phyloP scores from a whole-genome alignment of 495 filamentous ascomycete genomes.

The Daldinia decipiens region DNA sequence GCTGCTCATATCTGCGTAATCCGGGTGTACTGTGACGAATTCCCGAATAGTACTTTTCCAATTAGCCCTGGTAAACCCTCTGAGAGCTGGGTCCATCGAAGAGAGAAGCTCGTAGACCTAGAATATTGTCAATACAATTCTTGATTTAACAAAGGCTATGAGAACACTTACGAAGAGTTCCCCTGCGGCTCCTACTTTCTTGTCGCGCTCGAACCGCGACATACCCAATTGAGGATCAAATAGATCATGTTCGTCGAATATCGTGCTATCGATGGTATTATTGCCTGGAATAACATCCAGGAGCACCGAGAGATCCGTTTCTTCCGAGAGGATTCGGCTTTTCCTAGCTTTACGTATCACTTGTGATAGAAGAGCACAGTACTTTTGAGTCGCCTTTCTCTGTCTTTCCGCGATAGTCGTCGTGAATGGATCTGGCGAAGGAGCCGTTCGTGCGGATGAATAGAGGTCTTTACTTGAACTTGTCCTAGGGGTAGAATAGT shows the following conservation, averaged over 20 bases:
- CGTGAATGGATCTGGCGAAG: background rate
- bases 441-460: background rate
- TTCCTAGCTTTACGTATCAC: slow-evolving; percentile 45
- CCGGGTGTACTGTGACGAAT: slow-evolving; percentile 48
- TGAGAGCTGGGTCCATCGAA: slow-evolving; percentile 30
- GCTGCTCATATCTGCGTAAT: slow-evolving; percentile 50
- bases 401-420: background rate
- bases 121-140: slow-evolving; percentile 1
- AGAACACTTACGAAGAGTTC: slow-evolving; percentile 56
- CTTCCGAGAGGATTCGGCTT: slow-evolving; percentile 40
- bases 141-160: background rate
- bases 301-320: slow-evolving; percentile 41
- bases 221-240: slow-evolving; percentile 25
- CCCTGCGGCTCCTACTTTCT: slow-evolving; percentile 57
- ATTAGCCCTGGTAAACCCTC: slow-evolving; percentile 47
- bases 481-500: background rate
- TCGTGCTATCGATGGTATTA: background rate
- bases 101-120: slow-evolving; percentile 59
- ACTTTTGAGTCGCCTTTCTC: slow-evolving; percentile 18
- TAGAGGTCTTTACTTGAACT: background rate
- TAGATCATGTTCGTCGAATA: slow-evolving; percentile 18
- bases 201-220: slow-evolving; percentile 49
- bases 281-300: slow-evolving; percentile 12
- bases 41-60: slow-evolving; percentile 59
- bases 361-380: slow-evolving; percentile 44